Conservation (phyloP, 139 green algal genomes). For the Mesotaenium endlicherianum region DNA sequence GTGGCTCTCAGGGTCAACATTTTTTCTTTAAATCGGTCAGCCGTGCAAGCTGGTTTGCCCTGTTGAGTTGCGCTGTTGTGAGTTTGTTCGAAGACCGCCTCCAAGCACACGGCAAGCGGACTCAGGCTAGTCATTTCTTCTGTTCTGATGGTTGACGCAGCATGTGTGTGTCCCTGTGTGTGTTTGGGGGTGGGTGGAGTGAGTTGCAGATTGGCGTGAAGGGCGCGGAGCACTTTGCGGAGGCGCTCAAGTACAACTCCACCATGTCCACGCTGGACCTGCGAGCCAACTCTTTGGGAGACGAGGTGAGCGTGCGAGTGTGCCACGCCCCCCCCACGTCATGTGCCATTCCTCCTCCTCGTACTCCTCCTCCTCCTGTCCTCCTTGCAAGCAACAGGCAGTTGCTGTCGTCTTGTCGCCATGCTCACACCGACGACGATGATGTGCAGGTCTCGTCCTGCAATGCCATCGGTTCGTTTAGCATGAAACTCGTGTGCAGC, state of each 20-base stretch:
- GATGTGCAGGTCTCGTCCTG: too few relatives aligned
- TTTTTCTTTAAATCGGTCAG: background rate
- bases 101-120: background rate
- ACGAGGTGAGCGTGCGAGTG: constrained; percentile 55
- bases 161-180: too few relatives aligned
- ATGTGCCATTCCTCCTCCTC: too few relatives aligned
- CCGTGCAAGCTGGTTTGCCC: background rate
- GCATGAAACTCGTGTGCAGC: too few relatives aligned
- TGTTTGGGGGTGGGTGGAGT: background rate
- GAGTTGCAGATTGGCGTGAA: constrained; percentile 66
- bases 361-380: too few relatives aligned
- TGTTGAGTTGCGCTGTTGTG: background rate
- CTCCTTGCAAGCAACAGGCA: too few relatives aligned
- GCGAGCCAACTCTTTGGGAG: constrained; percentile 83
- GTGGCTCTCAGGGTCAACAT: too few relatives aligned
- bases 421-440: too few relatives aligned
- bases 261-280: constrained; percentile 77
- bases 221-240: constrained; percentile 51
- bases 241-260: constrained; percentile 58
- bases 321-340: too few relatives aligned
- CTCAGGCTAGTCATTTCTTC: background rate
- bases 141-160: background rate
- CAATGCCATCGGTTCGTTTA: too few relatives aligned
- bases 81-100: background rate
- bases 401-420: too few relatives aligned